Conservation (phyloP, 2,329 filamentous ascomycete species). For the Microcyclospora tardicrescens region DNA sequence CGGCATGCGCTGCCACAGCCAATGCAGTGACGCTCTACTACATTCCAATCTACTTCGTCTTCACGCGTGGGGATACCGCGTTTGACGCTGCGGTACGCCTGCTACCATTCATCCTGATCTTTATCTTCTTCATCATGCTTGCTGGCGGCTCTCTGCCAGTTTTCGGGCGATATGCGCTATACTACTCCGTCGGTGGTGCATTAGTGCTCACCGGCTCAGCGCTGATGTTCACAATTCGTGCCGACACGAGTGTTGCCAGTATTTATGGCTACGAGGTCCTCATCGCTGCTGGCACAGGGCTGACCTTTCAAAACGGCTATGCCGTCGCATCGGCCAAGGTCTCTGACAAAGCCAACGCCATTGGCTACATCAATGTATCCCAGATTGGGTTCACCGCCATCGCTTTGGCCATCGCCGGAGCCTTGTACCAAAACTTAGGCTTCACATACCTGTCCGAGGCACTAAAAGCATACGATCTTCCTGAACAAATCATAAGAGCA, state of each 20-base stretch:
- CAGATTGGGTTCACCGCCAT: constrained; percentile 17
- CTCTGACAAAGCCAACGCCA: constrained; percentile 3
- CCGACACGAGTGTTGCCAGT: constrained; percentile 5
- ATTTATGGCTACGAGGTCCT: constrained; percentile 18
- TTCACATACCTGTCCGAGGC: constrained; percentile 8
- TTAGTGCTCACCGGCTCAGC: constrained; percentile 25
- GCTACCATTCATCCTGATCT: constrained; percentile 29
- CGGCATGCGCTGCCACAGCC: constrained; percentile 15
- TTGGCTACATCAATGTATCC: constrained; percentile 8
- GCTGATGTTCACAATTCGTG: constrained; percentile 21
- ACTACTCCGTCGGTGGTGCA: constrained; percentile 26
- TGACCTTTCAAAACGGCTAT: constrained; percentile 11
- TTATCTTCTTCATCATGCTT: constrained; percentile 24
- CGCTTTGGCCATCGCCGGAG: constrained; percentile 13
- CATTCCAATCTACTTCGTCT: constrained; percentile 44
- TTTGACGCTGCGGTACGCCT: constrained; percentile 30
- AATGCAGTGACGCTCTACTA: constrained; percentile 36
- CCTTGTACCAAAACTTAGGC: constrained; percentile 19
- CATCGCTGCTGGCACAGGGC: constrained; percentile 11
- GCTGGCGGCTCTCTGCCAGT: constrained; percentile 28
- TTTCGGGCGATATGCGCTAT: constrained; percentile 29
- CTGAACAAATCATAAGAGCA: constrained; percentile 1
- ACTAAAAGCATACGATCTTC: constrained; percentile 8
- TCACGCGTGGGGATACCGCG: constrained; percentile 32
- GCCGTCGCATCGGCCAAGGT: constrained; percentile 9